Evolutionary conservation across 805 yeast genomes (phyloP), one percentile per base, ranked within the genome.

Genomic region (Hanseniaspora thailandica): DNA sequence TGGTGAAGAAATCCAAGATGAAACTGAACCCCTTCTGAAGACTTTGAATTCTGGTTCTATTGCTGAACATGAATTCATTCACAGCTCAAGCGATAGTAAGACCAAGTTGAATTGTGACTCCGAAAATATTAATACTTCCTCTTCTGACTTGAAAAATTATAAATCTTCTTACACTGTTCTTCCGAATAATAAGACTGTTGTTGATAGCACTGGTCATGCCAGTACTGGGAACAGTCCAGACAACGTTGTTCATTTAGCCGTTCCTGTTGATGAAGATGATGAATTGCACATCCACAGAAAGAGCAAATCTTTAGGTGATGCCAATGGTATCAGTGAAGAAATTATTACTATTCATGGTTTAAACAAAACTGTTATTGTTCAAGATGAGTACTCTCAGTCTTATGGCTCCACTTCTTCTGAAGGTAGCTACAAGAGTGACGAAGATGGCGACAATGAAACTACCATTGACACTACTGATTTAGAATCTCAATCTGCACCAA

Each of bases 1-100:
- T 66, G 98, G 98, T 48, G 97, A 90, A 68, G 98, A 90, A 66
- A 90, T 90, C 62, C 90, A 90, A 40, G 98, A 90, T 64, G 98
- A 90, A 69, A 80, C 88, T 23, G 98, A 90, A 65, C 97, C 93
- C 19, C 88, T 84, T 63, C 77, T 89, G 55, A 97, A 90, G 45
- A 12, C 47, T 1, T 9, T 15, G 15, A 48, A 41, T 20, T 33
- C 41, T n/a, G 20, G 47, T 34, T 26, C 30, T 20, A 12, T 39
- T 9, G 25, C 31, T 33, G 25, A 23, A 22, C 47, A 31, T 12
- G 26, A 40, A 17, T 43, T 43, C 8, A 15, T 41, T 17, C 45
- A 41, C 13, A 41, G n/a, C 45, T 25, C 31, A 30, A 43, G 30
- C 10, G 10, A 26, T 17, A 43, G 31, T 28, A 15, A 26, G 7